Conservation (phyloP, 257 asterid genomes). For the Striga asiatica region DNA sequence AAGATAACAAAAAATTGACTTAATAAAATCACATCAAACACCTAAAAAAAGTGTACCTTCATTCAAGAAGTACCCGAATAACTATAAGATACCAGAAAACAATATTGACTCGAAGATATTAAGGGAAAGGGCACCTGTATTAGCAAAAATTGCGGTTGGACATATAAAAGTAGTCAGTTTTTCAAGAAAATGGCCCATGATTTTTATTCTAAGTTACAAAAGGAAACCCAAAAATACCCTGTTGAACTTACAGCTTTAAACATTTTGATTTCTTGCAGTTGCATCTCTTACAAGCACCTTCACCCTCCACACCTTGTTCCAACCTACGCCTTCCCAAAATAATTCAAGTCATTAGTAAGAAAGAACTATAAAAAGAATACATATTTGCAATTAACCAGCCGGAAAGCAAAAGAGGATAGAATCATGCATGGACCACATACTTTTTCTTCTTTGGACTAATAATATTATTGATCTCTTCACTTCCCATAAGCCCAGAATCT, state of each 20-base stretch:
- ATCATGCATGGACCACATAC: slow-evolving; percentile 9
- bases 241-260: slow-evolving; percentile 44
- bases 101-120: too few species aligned
- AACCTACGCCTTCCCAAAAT: slow-evolving; percentile 27
- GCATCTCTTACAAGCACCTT: slow-evolving; percentile 39
- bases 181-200: neutral
- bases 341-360: neutral
- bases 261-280: slow-evolving; percentile 64
- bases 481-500: slow-evolving; percentile 30
- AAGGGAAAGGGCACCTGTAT: too few species aligned
- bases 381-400: neutral
- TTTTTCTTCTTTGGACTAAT: slow-evolving; percentile 53
- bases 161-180: too few species aligned
- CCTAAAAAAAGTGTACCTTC: too few species aligned
- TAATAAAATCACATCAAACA: too few species aligned
- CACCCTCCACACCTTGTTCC: slow-evolving; percentile 34
- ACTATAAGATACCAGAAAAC: too few species aligned
- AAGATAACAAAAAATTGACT: neutral
- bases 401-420: neutral
- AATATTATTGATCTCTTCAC: slow-evolving; percentile 38
- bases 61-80: too few species aligned
- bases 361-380: neutral
- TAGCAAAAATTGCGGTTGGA: too few species aligned
- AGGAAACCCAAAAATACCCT: too few species aligned
- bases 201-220: neutral